These are phyloP conservation scores for Microbotryum intermedium DNA, from an alignment of 1,284 basidiomycete species.

Conservation along the genomic window DNA sequence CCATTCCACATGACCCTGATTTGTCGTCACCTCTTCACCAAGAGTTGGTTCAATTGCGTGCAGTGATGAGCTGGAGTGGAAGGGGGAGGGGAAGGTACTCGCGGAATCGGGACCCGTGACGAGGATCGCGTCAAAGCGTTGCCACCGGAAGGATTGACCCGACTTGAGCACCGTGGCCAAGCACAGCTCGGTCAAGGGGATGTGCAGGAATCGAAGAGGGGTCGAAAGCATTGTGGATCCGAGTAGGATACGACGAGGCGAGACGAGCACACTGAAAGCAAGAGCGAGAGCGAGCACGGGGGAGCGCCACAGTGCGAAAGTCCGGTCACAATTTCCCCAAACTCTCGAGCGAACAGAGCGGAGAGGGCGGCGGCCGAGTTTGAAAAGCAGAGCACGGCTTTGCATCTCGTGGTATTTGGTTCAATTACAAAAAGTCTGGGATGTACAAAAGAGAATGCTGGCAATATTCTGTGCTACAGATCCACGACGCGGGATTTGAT, in stretches of 20 bases:
- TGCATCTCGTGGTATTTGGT: no score
- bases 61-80: constrained; percentile 3
- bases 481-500: constrained; percentile 53
- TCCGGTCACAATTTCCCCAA: no score
- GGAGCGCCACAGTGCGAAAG: not conserved
- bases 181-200: constrained; percentile 30
- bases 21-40: not conserved
- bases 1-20: constrained; percentile 26
- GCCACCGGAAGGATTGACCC: constrained; percentile 36
- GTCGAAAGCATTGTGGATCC: constrained; percentile 19
- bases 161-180: constrained; percentile 28
- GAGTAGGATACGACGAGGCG: not conserved
- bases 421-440: no score
- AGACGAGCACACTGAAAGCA: not conserved
- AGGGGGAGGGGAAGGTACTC: not conserved
- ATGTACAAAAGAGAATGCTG: no score
- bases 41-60: not conserved
- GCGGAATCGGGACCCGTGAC: constrained; percentile 2
- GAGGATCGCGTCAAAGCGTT: constrained; percentile 1
- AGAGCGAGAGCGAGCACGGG: not conserved
- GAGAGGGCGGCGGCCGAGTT: no score
- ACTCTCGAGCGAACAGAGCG: no score
- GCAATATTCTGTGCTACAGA: constrained; percentile 6
- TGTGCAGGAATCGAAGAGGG: constrained; percentile 30
- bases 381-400: no score